Percentiles rank a stretch among this genome's conserved stretches.
phyloP scores from a whole-genome alignment of 441 rosid species.

The Arabidopsis lyrata region DNA sequence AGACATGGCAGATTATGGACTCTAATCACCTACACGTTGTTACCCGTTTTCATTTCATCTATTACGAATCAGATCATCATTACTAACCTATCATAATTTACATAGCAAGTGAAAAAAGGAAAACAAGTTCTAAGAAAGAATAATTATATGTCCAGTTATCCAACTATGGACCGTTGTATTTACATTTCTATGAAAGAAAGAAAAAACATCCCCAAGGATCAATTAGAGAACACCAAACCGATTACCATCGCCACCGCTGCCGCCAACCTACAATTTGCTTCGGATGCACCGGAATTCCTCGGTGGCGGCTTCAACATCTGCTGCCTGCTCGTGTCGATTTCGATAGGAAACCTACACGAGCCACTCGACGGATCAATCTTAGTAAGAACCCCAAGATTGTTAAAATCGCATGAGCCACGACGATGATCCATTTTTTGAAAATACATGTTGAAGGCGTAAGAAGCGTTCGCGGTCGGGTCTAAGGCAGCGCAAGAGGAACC shows the following conservation, averaged over 20 bases:
- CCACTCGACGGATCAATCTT: slow-evolving; percentile 67
- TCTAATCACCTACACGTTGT: neutral
- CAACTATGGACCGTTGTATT: slow-evolving; percentile 10
- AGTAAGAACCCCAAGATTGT: slow-evolving; percentile 52
- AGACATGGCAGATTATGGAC: neutral
- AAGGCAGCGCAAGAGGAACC: slow-evolving; percentile 75
- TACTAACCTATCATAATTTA: too few species aligned
- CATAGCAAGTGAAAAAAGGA: neutral
- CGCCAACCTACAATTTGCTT: slow-evolving; percentile 3
- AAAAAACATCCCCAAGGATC: neutral
- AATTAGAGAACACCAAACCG: slow-evolving; percentile 6
- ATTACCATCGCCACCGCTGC: neutral
- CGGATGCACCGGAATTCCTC: slow-evolving; percentile 11
- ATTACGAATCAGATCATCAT: neutral
- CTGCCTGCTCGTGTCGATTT: slow-evolving; percentile 62
- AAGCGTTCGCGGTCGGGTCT: slow-evolving; percentile 64
- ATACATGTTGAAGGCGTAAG: slow-evolving; percentile 87
- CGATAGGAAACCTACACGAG: slow-evolving; percentile 66
- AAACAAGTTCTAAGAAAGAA: neutral
- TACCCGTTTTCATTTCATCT: too few species aligned
- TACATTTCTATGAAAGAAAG: slow-evolving; percentile 7
- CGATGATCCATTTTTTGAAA: slow-evolving; percentile 74
- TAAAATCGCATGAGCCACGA: slow-evolving; percentile 58
- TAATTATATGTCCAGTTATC: slow-evolving; percentile 5
- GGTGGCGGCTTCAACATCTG: slow-evolving; percentile 35